phyloP scores from a whole-genome alignment of 1,284 basidiomycete genomes.

The Microbotryomycetes sp. region DNA sequence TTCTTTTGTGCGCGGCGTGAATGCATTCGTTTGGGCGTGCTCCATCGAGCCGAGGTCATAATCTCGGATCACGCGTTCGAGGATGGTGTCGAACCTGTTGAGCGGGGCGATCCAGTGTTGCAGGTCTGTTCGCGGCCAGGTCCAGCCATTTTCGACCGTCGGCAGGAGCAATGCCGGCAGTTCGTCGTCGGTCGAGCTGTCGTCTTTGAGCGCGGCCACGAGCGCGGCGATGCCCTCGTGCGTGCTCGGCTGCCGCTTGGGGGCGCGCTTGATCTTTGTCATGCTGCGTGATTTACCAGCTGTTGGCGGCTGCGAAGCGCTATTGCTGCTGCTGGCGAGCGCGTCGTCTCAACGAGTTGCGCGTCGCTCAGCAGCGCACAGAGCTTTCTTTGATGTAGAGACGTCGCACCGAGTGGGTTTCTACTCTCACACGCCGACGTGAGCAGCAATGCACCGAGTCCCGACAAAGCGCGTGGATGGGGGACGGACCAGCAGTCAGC shows the following conservation, averaged over 20 bases:
- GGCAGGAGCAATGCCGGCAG: constrained; percentile 23
- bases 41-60: constrained; percentile 63
- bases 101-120: constrained; percentile 93
- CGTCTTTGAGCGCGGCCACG: constrained; percentile 12
- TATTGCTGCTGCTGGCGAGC: not conserved
- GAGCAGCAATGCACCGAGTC: no score
- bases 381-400: not conserved
- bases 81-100: constrained; percentile 85
- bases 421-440: not conserved
- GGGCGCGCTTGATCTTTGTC: constrained; percentile 22
- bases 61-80: constrained; percentile 72
- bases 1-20: constrained; percentile 68
- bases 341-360: not conserved
- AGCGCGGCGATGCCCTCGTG: constrained; percentile 26
- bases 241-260: constrained; percentile 23
- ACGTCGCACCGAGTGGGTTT: not conserved
- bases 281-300: not conserved
- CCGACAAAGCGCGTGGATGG: no score
- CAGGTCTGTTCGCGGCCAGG: constrained; percentile 92
- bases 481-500: no score
- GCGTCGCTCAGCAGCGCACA: not conserved
- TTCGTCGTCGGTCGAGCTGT: constrained; percentile 15
- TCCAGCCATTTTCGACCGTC: constrained; percentile 52
- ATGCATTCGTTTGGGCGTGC: constrained; percentile 60
- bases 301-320: not conserved